phyloP scores from a whole-genome alignment of 495 filamentous ascomycete genomes.

The Opeltia flavorubescens region DNA sequence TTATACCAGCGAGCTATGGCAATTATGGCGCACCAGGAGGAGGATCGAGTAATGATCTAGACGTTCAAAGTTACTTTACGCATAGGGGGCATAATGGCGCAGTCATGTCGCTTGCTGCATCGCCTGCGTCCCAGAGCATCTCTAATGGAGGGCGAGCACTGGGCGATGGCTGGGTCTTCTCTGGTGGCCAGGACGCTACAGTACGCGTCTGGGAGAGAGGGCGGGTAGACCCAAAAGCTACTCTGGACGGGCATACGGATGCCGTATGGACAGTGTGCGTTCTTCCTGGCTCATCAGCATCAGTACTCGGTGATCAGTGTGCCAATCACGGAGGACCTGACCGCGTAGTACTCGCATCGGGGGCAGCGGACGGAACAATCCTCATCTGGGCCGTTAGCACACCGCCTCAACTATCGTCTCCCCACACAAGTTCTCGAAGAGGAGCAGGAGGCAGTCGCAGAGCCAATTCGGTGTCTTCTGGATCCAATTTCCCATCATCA shows the following conservation, averaged over 20 bases:
- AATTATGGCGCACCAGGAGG: constrained; percentile 38
- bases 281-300: constrained; percentile 67
- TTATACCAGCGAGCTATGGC: constrained; percentile 68
- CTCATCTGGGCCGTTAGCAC: constrained; percentile 90
- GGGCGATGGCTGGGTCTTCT: constrained; percentile 96
- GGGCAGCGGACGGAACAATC: constrained; percentile 79
- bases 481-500: constrained; percentile 75
- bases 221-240: constrained; percentile 87
- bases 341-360: constrained; percentile 77
- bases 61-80: constrained; percentile 85
- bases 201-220: constrained; percentile 91
- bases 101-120: constrained; percentile 78
- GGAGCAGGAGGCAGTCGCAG: constrained; percentile 65
- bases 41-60: constrained; percentile 54
- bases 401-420: constrained; percentile 71
- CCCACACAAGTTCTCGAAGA: constrained; percentile 54
- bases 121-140: constrained; percentile 70
- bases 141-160: constrained; percentile 71
- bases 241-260: constrained; percentile 85
- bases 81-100: constrained; percentile 83
- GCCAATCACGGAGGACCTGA: constrained; percentile 62
- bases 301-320: constrained; percentile 58
- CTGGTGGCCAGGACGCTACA: constrained; percentile 86
- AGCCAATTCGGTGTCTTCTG: constrained; percentile 80
- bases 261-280: constrained; percentile 93